Percentiles rank a stretch among this genome's conserved stretches.
phyloP scores from a whole-genome alignment of 345 rosid species.

The Bruguiera parviflora region DNA sequence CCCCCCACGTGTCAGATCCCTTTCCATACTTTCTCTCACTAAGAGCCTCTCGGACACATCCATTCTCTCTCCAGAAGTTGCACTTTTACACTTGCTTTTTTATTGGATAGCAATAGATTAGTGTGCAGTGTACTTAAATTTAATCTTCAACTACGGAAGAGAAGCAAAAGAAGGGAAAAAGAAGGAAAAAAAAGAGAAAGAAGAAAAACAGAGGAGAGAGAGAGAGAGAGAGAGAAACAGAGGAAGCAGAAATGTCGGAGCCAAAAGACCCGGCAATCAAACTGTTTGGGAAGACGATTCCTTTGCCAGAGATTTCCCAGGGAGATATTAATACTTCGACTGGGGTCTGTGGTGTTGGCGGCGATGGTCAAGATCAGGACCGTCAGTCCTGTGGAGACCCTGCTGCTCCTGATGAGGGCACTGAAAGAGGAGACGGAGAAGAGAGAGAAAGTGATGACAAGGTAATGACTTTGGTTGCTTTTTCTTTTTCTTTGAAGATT shows the following conservation, averaged over 20 bases:
- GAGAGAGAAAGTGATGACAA: constrained; percentile 34
- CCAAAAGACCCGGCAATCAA: constrained; percentile 78
- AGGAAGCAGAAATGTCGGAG: constrained; percentile 56
- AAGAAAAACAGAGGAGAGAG: not conserved
- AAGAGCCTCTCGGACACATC: not conserved
- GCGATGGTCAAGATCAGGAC: constrained; percentile 36
- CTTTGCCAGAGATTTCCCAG: constrained; percentile 50
- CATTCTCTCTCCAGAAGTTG: not conserved
- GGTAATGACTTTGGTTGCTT: constrained; percentile 16
- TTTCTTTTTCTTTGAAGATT: constrained; percentile 12
- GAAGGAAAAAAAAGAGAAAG: not conserved
- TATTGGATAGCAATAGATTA: not conserved
- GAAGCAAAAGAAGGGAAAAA: not conserved
- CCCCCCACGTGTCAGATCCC: constrained; percentile 15
- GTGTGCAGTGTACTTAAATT: not conserved
- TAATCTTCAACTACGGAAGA: too few relatives aligned
- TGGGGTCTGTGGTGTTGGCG: constrained; percentile 16
- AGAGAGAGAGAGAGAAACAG: not conserved
- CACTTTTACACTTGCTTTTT: not conserved
- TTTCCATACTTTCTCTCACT: not conserved
- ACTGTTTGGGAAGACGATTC: constrained; percentile 85
- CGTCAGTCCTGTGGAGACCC: constrained; percentile 36
- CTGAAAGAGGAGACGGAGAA: constrained; percentile 25
- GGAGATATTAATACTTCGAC: not conserved
- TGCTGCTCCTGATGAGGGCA: constrained; percentile 27